These are phyloP conservation scores for Boeremia lycopersici DNA, from an alignment of 2,329 filamentous ascomycete genomes.

Conservation along the genomic window DNA sequence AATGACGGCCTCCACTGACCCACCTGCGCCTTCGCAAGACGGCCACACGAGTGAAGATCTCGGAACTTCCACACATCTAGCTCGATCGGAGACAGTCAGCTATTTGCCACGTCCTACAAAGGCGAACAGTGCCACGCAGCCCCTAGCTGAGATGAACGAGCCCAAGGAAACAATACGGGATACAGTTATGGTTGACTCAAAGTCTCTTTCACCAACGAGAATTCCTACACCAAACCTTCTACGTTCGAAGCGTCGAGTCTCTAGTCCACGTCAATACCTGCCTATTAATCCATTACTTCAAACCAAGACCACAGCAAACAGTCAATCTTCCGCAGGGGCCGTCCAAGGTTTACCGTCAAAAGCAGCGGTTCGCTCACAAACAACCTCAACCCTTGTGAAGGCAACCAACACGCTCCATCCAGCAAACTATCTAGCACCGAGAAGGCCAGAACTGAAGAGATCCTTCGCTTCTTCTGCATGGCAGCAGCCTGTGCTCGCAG, in stretches of 20 bases:
- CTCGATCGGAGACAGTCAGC: conserved; percentile 41
- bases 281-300: conserved; percentile 21
- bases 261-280: conserved; percentile 38
- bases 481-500: conserved; percentile 22
- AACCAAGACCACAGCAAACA: conserved; percentile 25
- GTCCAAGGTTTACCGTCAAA: conserved; percentile 19
- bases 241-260: conserved; percentile 20
- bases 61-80: conserved; percentile 27
- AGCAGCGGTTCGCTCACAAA: conserved; percentile 33
- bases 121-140: conserved; percentile 12
- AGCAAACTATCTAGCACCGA: conserved; percentile 24
- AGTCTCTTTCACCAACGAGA: conserved; percentile 23
- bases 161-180: conserved; percentile 9
- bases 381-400: conserved; percentile 39
- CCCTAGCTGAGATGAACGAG: conserved; percentile 8
- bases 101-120: conserved; percentile 38
- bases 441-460: conserved; percentile 23
- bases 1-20: background rate
- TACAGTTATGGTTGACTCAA: conserved; percentile 10
- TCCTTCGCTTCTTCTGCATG: conserved; percentile 11
- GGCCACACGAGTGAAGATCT: conserved; percentile 1
- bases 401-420: conserved; percentile 14
- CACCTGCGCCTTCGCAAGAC: background rate
- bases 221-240: conserved; percentile 40
- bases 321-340: conserved; percentile 18